Percentiles rank a stretch among this genome's conserved stretches.
phyloP scores from a whole-genome alignment of 179 eudicot species.

The Drosera spatulata region DNA sequence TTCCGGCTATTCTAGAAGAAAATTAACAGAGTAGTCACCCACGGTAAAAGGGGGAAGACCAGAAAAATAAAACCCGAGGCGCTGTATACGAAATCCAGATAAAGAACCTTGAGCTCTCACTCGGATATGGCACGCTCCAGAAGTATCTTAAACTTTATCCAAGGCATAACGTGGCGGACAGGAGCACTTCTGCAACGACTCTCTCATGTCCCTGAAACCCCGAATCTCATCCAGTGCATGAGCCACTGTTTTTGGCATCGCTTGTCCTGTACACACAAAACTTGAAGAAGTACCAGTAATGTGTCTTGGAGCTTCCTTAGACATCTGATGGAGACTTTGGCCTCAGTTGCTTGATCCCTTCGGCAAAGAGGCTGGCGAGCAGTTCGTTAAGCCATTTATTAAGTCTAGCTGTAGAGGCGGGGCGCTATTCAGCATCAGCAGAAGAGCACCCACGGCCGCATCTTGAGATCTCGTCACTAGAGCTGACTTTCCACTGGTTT shows the following conservation, averaged over 20 bases:
- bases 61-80: no score
- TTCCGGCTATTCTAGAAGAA: no score
- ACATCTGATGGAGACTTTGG: conserved; percentile 11
- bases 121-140: no score
- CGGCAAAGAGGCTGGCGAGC: conserved; percentile 16
- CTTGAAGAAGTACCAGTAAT: conserved; percentile 6
- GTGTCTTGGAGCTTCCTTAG: conserved; percentile 8
- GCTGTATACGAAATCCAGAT: no score
- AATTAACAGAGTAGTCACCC: no score
- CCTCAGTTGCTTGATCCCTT: conserved; percentile 4
- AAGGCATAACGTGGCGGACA: conserved; percentile 5
- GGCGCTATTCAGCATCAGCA: conserved; percentile 75
- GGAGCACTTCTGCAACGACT: conserved; percentile 37
- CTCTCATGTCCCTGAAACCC: conserved; percentile 43
- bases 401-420: conserved; percentile 63
- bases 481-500: conserved; percentile 24
- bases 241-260: conserved; percentile 47
- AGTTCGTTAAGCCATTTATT: conserved; percentile 2
- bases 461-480: conserved; percentile 47
- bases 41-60: no score
- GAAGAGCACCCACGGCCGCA: conserved; percentile 68
- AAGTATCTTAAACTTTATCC: conserved; percentile 1
- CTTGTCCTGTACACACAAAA: conserved; percentile 25
- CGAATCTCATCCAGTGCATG: conserved; percentile 76
- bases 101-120: no score